These are phyloP conservation scores for Datura wrightii DNA, from an alignment of 257 asterid species.

Conservation along the genomic window DNA sequence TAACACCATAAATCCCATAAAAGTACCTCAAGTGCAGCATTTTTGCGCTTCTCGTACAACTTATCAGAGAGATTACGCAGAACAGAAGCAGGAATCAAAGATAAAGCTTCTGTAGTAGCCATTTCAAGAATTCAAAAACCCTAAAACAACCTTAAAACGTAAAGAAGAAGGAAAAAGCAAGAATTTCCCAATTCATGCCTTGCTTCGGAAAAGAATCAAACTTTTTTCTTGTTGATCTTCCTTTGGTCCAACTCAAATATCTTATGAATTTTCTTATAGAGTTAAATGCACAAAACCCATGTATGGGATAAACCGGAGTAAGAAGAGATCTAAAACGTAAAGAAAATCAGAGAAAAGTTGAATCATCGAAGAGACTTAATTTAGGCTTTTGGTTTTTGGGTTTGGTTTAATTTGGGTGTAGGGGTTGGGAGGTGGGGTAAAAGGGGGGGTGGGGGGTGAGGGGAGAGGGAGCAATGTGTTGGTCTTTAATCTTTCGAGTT, in stretches of 20 bases:
- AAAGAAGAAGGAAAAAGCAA: neutral
- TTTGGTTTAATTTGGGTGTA: neutral
- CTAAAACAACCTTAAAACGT: constrained; percentile 35
- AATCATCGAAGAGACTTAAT: neutral
- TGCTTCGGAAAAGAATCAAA: neutral
- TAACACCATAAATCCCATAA: neutral
- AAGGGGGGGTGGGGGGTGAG: neutral
- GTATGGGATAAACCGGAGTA: neutral
- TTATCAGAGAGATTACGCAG: constrained; percentile 95
- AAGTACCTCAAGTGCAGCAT: constrained; percentile 95
- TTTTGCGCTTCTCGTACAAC: constrained; percentile 95
- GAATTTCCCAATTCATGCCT: constrained; percentile 11
- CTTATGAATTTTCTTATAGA: neutral
- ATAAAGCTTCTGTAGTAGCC: constrained; percentile 64
- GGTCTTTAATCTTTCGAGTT: too few species aligned
- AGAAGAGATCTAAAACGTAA: neutral
- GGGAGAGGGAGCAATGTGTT: too few species aligned
- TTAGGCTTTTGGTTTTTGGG: neutral
- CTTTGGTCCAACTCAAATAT: neutral
- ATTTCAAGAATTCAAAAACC: constrained; percentile 47
- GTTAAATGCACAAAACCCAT: constrained; percentile 3
- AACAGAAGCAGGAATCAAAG: constrained; percentile 83
- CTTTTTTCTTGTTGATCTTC: constrained; percentile 9
- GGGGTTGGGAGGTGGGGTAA: neutral
- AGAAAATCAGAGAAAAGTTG: neutral